phyloP scores from a whole-genome alignment of 805 yeast species.

The Ogataea methanolica region DNA sequence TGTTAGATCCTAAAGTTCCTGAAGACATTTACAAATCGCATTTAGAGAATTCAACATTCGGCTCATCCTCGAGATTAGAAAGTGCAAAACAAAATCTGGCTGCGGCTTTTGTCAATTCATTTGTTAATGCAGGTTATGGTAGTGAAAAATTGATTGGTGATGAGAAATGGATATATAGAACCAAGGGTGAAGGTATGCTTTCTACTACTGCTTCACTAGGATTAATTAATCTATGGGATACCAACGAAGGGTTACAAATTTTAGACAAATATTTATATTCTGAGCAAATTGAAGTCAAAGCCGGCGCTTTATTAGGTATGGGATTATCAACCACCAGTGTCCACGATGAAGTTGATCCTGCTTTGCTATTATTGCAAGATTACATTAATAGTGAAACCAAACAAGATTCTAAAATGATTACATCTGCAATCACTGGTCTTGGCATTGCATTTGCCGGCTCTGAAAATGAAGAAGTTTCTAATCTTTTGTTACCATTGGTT shows the following conservation, averaged over 20 bases:
- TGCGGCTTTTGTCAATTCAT: conserved; percentile 88
- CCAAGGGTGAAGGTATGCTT: conserved; percentile 86
- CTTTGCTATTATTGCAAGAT: conserved; percentile 80
- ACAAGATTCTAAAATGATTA: conserved; percentile 57
- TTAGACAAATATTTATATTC: conserved; percentile 87
- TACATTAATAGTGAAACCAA: conserved; percentile 43
- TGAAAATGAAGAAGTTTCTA: conserved; percentile 76
- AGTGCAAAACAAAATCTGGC: conserved; percentile 95
- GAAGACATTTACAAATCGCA: conserved; percentile 93
- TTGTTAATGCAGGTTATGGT: conserved; percentile 88
- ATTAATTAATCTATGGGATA: conserved; percentile 86
- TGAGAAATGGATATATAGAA: conserved; percentile 80
- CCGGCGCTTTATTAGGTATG: conserved; percentile 95
- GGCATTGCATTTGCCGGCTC: conserved; percentile 96
- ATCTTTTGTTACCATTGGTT: conserved; percentile 73
- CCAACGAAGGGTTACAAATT: conserved; percentile 80
- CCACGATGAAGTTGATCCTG: conserved; percentile 93
- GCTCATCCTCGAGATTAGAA: conserved; percentile 60
- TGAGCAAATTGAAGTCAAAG: conserved; percentile 80
- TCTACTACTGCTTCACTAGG: conserved; percentile 93
- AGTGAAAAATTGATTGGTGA: conserved; percentile 77
- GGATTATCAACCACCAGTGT: conserved; percentile 91
- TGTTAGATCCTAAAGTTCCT: conserved; percentile 86
- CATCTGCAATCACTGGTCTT: conserved; percentile 84
- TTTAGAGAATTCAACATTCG: conserved; percentile 60